Percentiles rank a stretch among this genome's conserved stretches.
Evolutionary conservation across 164 flowering plant species (phyloP).

Genomic region (Annona squamosa): DNA sequence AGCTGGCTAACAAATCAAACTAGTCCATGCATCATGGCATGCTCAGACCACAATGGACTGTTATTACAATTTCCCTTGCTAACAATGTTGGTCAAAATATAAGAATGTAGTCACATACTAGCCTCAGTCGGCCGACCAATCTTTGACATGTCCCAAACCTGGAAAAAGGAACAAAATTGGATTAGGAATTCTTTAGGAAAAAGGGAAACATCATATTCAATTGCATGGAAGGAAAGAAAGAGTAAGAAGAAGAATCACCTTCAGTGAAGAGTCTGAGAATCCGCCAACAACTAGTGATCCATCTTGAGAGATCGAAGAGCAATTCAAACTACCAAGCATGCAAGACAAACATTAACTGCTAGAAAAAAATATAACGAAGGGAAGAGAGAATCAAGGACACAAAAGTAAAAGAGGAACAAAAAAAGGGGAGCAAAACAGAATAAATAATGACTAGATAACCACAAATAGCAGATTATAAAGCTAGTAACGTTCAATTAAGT

Average conservation of each 20-base stretch:
- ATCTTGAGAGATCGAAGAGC: constrained; percentile 87
- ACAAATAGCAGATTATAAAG: not conserved
- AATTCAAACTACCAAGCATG: constrained; percentile 54
- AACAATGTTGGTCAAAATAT: no score
- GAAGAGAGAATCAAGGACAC: not conserved
- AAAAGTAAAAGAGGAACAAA: not conserved
- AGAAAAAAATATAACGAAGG: not conserved
- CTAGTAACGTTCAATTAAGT: not conserved
- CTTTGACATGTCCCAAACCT: constrained; percentile 99
- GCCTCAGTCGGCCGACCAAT: constrained; percentile 42
- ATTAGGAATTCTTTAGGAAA: not conserved
- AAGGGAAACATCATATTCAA: not conserved
- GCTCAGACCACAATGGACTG: no score
- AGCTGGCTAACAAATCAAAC: no score
- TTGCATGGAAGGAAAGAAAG: not conserved
- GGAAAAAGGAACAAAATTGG: constrained; percentile 5
- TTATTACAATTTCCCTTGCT: no score
- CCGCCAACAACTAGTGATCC: constrained; percentile 98
- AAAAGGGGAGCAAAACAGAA: not conserved
- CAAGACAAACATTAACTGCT: constrained; percentile 11
- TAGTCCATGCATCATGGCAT: no score
- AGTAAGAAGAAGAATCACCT: constrained; percentile 35
- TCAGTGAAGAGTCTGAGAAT: constrained; percentile 92
- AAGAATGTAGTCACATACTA: no score
- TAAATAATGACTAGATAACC: not conserved